Conservation (phyloP, 805 yeast genomes). For the Saccharomycopsis synnaedendra region DNA sequence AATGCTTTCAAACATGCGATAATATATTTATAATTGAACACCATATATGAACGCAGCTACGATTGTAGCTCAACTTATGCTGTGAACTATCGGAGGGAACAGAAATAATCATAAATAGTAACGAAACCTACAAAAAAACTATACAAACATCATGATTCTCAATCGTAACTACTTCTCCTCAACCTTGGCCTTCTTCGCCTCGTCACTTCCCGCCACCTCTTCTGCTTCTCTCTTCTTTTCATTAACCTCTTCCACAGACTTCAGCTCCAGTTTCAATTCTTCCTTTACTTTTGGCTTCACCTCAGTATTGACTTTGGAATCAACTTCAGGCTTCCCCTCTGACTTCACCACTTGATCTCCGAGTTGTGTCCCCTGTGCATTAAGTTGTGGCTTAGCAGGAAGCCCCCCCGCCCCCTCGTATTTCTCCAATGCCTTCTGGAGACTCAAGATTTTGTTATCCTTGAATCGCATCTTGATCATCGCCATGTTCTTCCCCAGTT, state of each 20-base stretch:
- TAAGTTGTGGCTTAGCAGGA: too few species aligned
- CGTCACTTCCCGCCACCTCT: background rate
- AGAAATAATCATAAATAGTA: background rate
- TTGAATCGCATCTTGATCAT: slow-evolving; percentile 8
- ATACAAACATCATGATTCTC: background rate
- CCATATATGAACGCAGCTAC: too few species aligned
- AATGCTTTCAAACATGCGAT: too few species aligned
- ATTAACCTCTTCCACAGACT: background rate
- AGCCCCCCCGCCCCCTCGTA: background rate
- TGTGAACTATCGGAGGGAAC: background rate
- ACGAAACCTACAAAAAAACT: background rate
- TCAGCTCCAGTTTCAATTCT: too few species aligned
- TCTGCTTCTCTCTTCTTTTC: slow-evolving; percentile 13
- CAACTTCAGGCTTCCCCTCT: too few species aligned
- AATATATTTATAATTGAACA: too few species aligned
- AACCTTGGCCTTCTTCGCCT: slow-evolving; percentile 13
- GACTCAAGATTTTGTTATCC: slow-evolving; percentile 7
- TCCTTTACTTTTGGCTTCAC: too few species aligned
- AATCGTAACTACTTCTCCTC: background rate
- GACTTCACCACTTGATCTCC: too few species aligned
- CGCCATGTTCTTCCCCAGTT: slow-evolving; percentile 9
- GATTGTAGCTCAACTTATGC: too few species aligned
- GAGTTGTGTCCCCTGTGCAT: too few species aligned
- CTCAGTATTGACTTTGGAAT: too few species aligned
- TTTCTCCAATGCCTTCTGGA: slow-evolving; percentile 3